Evolutionary conservation across 1,139 yeast species (phyloP).

Genomic region (Suhomyces yuchorum): DNA sequence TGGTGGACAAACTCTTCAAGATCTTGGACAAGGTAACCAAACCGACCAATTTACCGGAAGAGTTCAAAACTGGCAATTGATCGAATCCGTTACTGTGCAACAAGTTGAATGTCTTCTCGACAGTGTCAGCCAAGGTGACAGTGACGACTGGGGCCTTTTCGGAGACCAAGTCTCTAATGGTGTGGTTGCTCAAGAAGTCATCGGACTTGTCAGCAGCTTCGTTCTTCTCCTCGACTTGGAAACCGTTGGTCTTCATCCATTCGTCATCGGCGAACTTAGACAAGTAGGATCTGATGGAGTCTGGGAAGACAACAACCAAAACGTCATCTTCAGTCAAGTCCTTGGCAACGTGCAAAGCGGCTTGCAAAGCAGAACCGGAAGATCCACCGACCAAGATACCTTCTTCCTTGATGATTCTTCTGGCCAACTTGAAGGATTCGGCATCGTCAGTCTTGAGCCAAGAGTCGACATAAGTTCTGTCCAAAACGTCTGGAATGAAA

Average conservation of each 20-base stretch:
- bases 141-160: conserved; percentile 80
- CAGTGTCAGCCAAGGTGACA: conserved; percentile 62
- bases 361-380: conserved; percentile 82
- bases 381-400: conserved; percentile 90
- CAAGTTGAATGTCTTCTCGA: conserved; percentile 67
- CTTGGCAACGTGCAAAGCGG: conserved; percentile 71
- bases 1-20: conserved; percentile 66
- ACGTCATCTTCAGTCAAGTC: conserved; percentile 73
- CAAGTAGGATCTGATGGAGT: conserved; percentile 82
- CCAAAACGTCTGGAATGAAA: conserved; percentile 79
- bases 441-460: conserved; percentile 90
- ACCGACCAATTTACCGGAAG: conserved; percentile 67
- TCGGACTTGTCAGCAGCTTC: conserved; percentile 51
- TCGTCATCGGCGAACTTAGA: conserved; percentile 90
- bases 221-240: conserved; percentile 52
- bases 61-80: conserved; percentile 76
- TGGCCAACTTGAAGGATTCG: conserved; percentile 77
- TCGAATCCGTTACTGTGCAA: conserved; percentile 80
- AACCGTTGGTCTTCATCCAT: conserved; percentile 84
- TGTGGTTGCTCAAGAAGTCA: conserved; percentile 49
- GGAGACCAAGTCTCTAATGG: conserved; percentile 66
- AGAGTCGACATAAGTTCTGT: conserved; percentile 65
- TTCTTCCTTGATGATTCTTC: conserved; percentile 83
- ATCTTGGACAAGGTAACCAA: conserved; percentile 76
- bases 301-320: conserved; percentile 84